phyloP scores from a whole-genome alignment of 2,329 filamentous ascomycete genomes.

The Nigrospora oryzae region DNA sequence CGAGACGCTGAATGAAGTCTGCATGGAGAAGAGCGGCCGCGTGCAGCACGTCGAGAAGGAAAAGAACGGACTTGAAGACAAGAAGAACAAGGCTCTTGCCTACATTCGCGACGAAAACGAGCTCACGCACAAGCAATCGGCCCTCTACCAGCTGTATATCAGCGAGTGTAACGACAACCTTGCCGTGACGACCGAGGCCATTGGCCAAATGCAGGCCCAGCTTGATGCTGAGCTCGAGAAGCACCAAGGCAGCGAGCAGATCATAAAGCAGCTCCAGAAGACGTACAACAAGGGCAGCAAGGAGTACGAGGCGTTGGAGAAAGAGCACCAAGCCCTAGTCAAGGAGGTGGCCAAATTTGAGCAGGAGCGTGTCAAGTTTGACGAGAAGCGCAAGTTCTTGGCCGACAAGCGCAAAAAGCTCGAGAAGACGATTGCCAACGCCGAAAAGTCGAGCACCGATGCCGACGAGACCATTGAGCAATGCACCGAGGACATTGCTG shows the following conservation, averaged over 20 bases:
- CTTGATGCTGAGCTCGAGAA: conserved; percentile 84
- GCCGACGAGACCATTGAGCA: conserved; percentile 72
- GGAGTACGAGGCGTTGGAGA: conserved; percentile 75
- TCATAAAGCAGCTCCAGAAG: conserved; percentile 84
- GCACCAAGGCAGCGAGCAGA: conserved; percentile 79
- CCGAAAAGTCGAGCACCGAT: conserved; percentile 65
- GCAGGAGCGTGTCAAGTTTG: conserved; percentile 93
- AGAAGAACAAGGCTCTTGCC: conserved; percentile 88
- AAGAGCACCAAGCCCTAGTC: conserved; percentile 66
- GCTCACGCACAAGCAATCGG: conserved; percentile 77
- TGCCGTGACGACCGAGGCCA: conserved; percentile 79
- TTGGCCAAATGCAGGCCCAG: conserved; percentile 80
- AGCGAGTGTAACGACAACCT: conserved; percentile 85
- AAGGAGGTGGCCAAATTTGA: conserved; percentile 92
- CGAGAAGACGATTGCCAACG: conserved; percentile 75
- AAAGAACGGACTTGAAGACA: conserved; percentile 84
- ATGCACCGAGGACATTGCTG: conserved; percentile 69
- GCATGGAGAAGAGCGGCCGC: conserved; percentile 86
- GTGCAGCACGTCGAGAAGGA: conserved; percentile 98
- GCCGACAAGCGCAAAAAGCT: conserved; percentile 88
- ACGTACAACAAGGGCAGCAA: conserved; percentile 75
- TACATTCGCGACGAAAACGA: conserved; percentile 93
- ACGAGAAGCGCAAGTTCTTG: conserved; percentile 95
- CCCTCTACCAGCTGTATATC: conserved; percentile 86
- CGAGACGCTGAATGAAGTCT: conserved; percentile 88